Evolutionary conservation across 352 stramenopile species (phyloP).

Genomic region (Pythium phragmitis): DNA sequence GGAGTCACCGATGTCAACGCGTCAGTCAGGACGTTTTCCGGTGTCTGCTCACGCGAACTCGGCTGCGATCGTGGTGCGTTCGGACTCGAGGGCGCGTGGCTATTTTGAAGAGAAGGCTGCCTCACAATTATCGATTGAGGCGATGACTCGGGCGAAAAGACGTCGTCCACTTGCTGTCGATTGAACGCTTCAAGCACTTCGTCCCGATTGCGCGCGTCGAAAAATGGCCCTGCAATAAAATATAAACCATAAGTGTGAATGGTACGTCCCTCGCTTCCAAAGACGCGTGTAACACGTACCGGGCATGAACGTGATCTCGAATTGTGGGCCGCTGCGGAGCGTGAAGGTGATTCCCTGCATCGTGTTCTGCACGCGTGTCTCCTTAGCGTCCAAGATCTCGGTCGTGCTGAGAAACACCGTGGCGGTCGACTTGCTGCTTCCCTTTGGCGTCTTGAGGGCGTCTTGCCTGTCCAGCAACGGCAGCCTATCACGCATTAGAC

Average conservation of each 20-base stretch:
- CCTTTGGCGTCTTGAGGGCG: conserved; percentile 24
- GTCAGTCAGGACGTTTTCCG: neutral
- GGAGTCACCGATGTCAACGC: neutral
- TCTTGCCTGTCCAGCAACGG: conserved; percentile 23
- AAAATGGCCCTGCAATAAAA: conserved; percentile 30
- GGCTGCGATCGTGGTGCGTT: neutral
- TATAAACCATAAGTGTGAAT: neutral
- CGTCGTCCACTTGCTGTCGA: conserved; percentile 24
- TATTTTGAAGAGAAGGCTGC: neutral
- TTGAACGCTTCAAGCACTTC: conserved; percentile 37
- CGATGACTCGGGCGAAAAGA: conserved; percentile 12
- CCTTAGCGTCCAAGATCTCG: conserved; percentile 29
- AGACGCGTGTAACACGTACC: conserved; percentile 22
- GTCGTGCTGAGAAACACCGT: conserved; percentile 37
- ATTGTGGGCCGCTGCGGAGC: conserved; percentile 31
- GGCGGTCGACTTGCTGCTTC: conserved; percentile 27
- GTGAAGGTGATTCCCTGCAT: conserved; percentile 40
- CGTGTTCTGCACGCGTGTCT: conserved; percentile 44
- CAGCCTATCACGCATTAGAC: conserved; percentile 13
- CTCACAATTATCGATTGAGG: neutral
- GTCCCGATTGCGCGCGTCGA: conserved; percentile 37
- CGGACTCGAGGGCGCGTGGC: conserved; percentile 1
- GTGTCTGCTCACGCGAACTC: conserved; percentile 5
- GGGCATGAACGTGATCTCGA: conserved; percentile 70
- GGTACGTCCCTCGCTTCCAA: neutral